Base-by-base conservation (phyloP, 768 basidiomycete species). In the Trametes gibbosa region DNA sequence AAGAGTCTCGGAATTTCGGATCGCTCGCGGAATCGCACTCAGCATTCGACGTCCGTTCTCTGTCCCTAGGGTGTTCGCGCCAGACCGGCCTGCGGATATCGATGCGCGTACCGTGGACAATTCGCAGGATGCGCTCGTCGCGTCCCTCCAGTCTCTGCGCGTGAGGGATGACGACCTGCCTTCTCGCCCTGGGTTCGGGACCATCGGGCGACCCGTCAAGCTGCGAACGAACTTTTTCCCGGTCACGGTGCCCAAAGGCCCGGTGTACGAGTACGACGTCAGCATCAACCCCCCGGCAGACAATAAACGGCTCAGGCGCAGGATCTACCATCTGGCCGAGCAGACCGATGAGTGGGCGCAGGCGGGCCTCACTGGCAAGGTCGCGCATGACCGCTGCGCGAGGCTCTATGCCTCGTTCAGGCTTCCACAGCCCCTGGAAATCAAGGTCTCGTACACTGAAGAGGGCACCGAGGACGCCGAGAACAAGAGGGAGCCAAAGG, bases 221-320 rank as follows among this genome's bases (percentile, higher is more conserved):
- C 72, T 84, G 40, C 79, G 81, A 21, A 69, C 81, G 2, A 83
- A 83, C 53, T 82, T 82, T 70, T 83, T 84, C 64, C 75, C 81
- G 9, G 67, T 84, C 21, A 69, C 68, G 16, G 70, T 81, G 17
- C 80, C 81, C 6, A 78, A 77, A 56, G 76, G 75, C 6, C 76
- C 79, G 1, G 43, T 84, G 23, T 74, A 74, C 61, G 81, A 83
- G 56, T 83, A 83, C 56, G 78, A 78, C 49, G 74, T 81, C 32
- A 62, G 69, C n/a, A 74, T 80, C 21, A 65, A 71, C 0, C 81
- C 80, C 2, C 72, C 68, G 1, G 72, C 72, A 9, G 50, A 73
- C 16, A 58, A 64, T 32, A 73, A 72, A 55, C 75, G 81, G 7
- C 71, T 83, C 35, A 78, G 74, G 61, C 70, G 70, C 35, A 73